Evolutionary conservation across 352 stramenopile genomes (phyloP), one percentile per base, ranked within the genome.

Genomic region (Globisporangium paroecandrum): DNA sequence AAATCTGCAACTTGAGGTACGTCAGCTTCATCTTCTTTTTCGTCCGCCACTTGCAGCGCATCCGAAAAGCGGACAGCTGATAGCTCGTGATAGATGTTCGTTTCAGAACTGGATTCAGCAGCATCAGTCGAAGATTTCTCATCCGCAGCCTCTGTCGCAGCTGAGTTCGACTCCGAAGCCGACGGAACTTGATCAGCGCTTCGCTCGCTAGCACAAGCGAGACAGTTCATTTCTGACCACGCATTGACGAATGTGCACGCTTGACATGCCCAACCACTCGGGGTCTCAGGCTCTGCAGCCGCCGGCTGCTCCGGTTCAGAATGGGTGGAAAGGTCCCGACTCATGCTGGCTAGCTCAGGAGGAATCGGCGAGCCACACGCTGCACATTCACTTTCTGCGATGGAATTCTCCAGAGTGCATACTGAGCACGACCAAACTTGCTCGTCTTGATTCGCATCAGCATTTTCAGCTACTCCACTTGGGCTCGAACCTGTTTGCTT

Each of bases 221-320:
- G 66, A 56, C 86, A 94, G 24, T 75, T 77, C 3, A 65, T 60
- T 12, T 79, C 68, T 29, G 53, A 32, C 86, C 86, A 94, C 13
- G 59, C 70, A 58, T 94, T 94, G 10, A 90, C 58, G 24, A 91
- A 83, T 0, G 86, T 94, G 49, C 86, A 94, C 13, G 84, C 76
- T 13, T 70, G 36, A 46, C 86, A 94, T 7, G 77, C 24, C 86
- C 86, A 94, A 15, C 85, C 82, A 36, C 24, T 62, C 3, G 27
- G 2, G 12, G 29, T 59, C 18, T 36, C 66, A 38, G 41, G 10
- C 9, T 69, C 65, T 20, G 36, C 55, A 32, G 18, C 9, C 29
- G 13, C 10, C 20, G 29, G 7, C 8, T 49, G 15, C 1, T 10
- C 36, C 5, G 12, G 41, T 43, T 58, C 53, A 25, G 53, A 47